Evolutionary conservation across 768 basidiomycete species (phyloP).

Genomic region (Mycena metata): DNA sequence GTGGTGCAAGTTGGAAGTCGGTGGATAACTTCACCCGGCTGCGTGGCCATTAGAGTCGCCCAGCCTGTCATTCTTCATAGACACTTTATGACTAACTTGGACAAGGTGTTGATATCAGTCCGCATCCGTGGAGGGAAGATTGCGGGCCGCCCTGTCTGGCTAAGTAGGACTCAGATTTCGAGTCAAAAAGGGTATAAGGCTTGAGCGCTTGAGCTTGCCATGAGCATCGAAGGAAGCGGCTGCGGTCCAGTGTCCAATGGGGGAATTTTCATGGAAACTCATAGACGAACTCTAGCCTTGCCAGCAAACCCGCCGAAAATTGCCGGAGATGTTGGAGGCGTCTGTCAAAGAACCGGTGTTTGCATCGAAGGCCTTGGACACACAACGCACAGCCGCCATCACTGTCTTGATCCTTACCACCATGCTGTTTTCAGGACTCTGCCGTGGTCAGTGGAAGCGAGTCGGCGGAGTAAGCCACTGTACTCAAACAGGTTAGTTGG

Average conservation of each 20-base stretch:
- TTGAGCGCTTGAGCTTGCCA: no score
- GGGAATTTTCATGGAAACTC: no score
- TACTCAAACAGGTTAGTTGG: no score
- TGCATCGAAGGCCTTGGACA: background rate
- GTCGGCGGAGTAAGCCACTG: background rate
- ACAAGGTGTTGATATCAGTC: constrained; percentile 11
- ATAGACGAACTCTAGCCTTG: no score
- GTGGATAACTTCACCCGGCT: constrained; percentile 22
- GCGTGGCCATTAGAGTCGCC: constrained; percentile 23
- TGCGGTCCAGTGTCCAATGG: no score
- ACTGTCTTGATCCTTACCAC: constrained; percentile 3
- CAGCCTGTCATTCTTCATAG: constrained; percentile 12
- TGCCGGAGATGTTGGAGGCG: background rate
- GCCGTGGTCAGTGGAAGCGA: background rate
- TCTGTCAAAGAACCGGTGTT: background rate
- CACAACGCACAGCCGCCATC: constrained; percentile 1
- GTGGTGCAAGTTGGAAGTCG: constrained; percentile 17
- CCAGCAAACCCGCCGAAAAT: background rate
- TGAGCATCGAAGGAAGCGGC: no score
- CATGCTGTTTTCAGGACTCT: background rate
- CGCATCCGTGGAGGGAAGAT: constrained; percentile 16
- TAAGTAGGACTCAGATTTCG: no score
- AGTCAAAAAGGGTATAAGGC: no score
- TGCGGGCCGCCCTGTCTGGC: background rate
- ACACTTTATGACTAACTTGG: constrained; percentile 29